These are phyloP conservation scores for Kluyveromyces sp. DNA, from an alignment of 1,139 yeast genomes.

Conservation along the genomic window DNA sequence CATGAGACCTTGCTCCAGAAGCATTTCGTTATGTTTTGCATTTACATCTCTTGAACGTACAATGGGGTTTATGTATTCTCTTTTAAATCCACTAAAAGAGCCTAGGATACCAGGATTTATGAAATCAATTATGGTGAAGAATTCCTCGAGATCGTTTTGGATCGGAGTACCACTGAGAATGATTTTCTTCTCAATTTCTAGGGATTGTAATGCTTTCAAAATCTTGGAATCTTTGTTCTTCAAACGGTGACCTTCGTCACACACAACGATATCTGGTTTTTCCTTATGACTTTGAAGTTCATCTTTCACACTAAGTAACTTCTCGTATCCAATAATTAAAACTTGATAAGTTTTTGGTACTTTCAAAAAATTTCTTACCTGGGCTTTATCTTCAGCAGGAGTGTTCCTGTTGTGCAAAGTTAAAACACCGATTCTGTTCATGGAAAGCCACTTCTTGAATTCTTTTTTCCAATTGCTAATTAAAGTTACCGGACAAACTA, in stretches of 20 bases:
- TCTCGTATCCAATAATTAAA: conserved; percentile 81
- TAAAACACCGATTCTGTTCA: conserved; percentile 51
- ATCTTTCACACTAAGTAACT: conserved; percentile 33
- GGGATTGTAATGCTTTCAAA: conserved; percentile 48
- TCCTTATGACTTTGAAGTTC: conserved; percentile 46
- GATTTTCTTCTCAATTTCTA: conserved; percentile 52
- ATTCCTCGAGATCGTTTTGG: conserved; percentile 84
- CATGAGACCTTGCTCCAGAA: conserved; percentile 50
- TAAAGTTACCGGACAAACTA: conserved; percentile 89
- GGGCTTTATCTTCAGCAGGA: conserved; percentile 48
- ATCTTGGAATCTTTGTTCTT: conserved; percentile 67
- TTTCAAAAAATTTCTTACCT: conserved; percentile 52
- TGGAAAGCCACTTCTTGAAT: conserved; percentile 82
- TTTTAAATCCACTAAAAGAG: conserved; percentile 53
- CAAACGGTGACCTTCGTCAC: conserved; percentile 93
- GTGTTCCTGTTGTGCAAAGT: conserved; percentile 43
- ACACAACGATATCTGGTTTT: conserved; percentile 57
- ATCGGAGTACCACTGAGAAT: conserved; percentile 89
- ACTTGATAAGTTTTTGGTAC: conserved; percentile 70
- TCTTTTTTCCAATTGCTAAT: conserved; percentile 85
- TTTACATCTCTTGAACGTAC: conserved; percentile 64
- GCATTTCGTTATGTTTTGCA: conserved; percentile 43
- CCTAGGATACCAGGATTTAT: conserved; percentile 81
- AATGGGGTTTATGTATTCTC: conserved; percentile 63
- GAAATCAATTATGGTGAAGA: conserved; percentile 72